These are phyloP conservation scores for Linum usitatissimum DNA, from an alignment of 345 rosid genomes.

Conservation along the genomic window DNA sequence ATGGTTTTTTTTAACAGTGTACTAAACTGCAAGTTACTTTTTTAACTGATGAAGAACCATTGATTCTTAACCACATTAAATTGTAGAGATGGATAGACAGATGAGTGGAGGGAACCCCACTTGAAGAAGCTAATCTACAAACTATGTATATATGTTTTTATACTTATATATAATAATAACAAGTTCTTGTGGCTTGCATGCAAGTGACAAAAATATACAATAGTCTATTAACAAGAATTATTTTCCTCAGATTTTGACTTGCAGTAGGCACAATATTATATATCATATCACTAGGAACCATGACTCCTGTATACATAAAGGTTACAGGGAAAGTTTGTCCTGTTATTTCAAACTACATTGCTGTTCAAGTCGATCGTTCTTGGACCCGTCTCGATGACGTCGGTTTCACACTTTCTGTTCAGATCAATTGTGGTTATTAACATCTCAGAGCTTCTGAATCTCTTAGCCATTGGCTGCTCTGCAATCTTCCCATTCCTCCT, in stretches of 20 bases:
- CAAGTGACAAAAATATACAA: background rate
- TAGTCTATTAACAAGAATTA: slow-evolving; percentile 12
- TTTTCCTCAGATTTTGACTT: slow-evolving; percentile 16
- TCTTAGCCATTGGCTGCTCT: slow-evolving; percentile 32
- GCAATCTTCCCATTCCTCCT: slow-evolving; percentile 28
- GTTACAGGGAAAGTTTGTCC: slow-evolving; percentile 16
- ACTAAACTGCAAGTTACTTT: background rate
- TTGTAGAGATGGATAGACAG: too few species aligned
- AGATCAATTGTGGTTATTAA: slow-evolving; percentile 43
- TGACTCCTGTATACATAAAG: slow-evolving; percentile 9
- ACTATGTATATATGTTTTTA: too few species aligned
- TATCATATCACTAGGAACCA: slow-evolving; percentile 14
- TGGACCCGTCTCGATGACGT: slow-evolving; percentile 21
- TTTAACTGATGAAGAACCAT: background rate
- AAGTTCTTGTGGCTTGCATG: background rate
- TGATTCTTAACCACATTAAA: background rate
- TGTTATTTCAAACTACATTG: slow-evolving; percentile 22
- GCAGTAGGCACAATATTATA: background rate
- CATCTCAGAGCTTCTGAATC: slow-evolving; percentile 21
- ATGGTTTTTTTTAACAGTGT: background rate
- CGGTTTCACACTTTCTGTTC: slow-evolving; percentile 38
- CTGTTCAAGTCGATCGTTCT: slow-evolving; percentile 39
- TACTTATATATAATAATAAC: background rate
- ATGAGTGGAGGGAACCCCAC: background rate
- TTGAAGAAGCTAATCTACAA: background rate